Base-by-base conservation (phyloP, 2,329 filamentous ascomycete genomes). In the Pyricularia sp. region DNA sequence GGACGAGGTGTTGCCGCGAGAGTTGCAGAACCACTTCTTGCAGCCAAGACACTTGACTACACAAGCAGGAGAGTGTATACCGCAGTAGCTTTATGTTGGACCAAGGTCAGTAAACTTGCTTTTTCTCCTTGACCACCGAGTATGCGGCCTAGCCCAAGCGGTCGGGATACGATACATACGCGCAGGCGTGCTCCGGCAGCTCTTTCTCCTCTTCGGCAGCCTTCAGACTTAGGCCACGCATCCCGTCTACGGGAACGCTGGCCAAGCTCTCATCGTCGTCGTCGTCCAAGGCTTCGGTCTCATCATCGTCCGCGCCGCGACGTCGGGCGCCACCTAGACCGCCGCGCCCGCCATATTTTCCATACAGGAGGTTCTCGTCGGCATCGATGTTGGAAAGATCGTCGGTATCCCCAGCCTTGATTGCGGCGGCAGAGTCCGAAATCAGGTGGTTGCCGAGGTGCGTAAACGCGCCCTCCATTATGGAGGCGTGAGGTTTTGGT, bases 11-110 rank as follows among this genome's bases (percentile, higher is more conserved):
- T 97, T 99, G 70, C 94, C 93, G 72, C 93, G 90, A 66, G 93
- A 93, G 77, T 93, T 97, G 78, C 94, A 99, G 76, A 99, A 99
- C 94, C 94, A 99, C 75, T 97, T 99, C 80, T 86, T 93, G 81
- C 94, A 99, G 67, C 88, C 84, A 67, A 99, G 82, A 74, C 94
- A 99, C 78, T 97, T 97, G 71, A 99, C 94, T 65, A 99, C 96
- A 69, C 90, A 94, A 74, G 89, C 89, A 2, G 94, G 89, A 66
- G 96, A 96, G 79, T 99, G 94, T 68, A 99, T 99, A 66, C 94
- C 94, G 75, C 94, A 99, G 77, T 97, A 97, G 53, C 91, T 94
- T 63, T 59, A 44, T 55, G 26, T 62, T 33, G 57, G 57, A 40
- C 30, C 60, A 62, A 26, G n/a, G 60, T 62, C 60, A 62, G 60